These are phyloP conservation scores for Penicillium sp. DNA, from an alignment of 2,329 filamentous ascomycete genomes.

Conservation along the genomic window DNA sequence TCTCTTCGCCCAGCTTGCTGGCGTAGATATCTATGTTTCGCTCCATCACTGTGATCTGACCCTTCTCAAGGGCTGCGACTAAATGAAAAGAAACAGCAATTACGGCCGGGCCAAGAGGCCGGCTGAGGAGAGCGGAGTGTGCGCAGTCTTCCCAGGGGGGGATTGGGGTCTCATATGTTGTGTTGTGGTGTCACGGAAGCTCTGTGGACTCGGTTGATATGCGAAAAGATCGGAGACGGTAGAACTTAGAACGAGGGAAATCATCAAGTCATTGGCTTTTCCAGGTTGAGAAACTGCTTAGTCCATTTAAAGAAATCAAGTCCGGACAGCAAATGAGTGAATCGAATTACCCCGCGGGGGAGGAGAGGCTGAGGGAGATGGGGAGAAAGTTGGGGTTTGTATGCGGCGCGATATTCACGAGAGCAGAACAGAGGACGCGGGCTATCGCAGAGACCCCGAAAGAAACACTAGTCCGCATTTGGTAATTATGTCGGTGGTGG, in stretches of 20 bases:
- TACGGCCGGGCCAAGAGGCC: constrained; percentile 42
- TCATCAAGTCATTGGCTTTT: constrained; percentile 37
- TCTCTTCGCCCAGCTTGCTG: constrained; percentile 49
- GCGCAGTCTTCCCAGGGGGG: constrained; percentile 24
- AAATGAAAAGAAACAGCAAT: constrained; percentile 24
- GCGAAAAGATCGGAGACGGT: constrained; percentile 29
- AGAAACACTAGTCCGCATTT: constrained; percentile 34
- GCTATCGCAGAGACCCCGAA: constrained; percentile 44
- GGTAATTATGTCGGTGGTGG: constrained; percentile 27
- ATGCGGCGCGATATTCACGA: constrained; percentile 30
- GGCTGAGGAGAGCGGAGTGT: constrained; percentile 33
- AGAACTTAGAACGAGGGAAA: constrained; percentile 17
- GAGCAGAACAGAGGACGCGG: constrained; percentile 37
- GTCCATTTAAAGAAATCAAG: constrained; percentile 15
- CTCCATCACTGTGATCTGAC: constrained; percentile 39
- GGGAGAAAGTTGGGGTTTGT: constrained; percentile 28
- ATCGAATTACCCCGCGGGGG: constrained; percentile 16
- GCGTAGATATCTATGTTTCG: constrained; percentile 52
- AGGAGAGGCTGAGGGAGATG: constrained; percentile 19
- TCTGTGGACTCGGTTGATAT: constrained; percentile 25
- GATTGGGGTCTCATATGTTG: constrained; percentile 33
- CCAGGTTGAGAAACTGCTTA: constrained; percentile 9
- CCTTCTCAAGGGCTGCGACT: constrained; percentile 25
- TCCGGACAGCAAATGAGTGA: constrained; percentile 18
- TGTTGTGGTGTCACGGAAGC: constrained; percentile 24